Conservation (phyloP, 495 filamentous ascomycete genomes). For the Aspergillus indologenus region DNA sequence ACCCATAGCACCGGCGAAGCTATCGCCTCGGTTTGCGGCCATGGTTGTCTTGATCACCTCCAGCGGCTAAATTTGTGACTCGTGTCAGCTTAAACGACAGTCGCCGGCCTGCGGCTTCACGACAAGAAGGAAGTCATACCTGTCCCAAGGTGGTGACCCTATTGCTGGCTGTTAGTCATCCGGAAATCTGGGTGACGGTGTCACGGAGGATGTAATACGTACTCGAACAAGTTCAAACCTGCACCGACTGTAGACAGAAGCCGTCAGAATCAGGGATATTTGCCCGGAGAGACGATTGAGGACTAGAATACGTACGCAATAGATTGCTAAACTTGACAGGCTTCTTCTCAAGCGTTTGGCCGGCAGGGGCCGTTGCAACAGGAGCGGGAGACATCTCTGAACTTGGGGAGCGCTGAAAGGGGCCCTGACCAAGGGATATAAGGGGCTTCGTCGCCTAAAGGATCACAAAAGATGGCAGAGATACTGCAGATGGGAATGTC, state of each 20-base stretch:
- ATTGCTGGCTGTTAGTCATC: constrained; percentile 18
- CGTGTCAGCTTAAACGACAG: constrained; percentile 20
- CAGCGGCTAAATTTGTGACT: constrained; percentile 61
- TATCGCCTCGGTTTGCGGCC: constrained; percentile 91
- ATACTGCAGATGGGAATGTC: constrained; percentile 11
- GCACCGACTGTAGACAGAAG: constrained; percentile 66
- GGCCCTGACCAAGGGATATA: constrained; percentile 92
- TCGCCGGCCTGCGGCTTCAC: not conserved
- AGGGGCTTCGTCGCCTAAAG: constrained; percentile 72
- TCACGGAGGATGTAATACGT: constrained; percentile 38
- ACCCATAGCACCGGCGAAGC: constrained; percentile 74
- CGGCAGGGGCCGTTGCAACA: constrained; percentile 46
- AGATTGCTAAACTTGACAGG: constrained; percentile 99
- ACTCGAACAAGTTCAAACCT: constrained; percentile 96
- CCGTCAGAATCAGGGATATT: constrained; percentile 6
- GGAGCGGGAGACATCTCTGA: constrained; percentile 50
- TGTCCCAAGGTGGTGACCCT: constrained; percentile 86
- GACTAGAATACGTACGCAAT: constrained; percentile 55
- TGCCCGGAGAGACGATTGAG: not conserved
- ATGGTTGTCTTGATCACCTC: constrained; percentile 99
- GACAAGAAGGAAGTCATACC: constrained; percentile 40
- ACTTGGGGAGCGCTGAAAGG: constrained; percentile 51
- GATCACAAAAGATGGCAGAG: constrained; percentile 25
- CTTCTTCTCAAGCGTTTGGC: constrained; percentile 83
- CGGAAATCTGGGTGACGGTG: not conserved